Conservation (phyloP, 2,329 filamentous ascomycete genomes). For the Teratosphaeria epicoccoides region DNA sequence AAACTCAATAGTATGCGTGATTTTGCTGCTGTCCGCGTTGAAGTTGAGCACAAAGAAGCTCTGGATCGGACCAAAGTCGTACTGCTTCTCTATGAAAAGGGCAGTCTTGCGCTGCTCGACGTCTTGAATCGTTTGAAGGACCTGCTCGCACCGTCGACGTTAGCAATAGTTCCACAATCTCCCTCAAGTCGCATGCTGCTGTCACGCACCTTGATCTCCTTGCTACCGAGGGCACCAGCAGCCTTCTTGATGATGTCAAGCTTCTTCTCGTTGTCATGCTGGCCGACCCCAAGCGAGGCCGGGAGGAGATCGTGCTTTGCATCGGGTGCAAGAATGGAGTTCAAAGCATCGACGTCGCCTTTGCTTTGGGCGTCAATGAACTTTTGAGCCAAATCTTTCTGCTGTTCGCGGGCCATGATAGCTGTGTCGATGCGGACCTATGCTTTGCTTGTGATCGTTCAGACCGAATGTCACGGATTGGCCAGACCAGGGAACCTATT, state of each 20-base stretch:
- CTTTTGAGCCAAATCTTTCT: slow-evolving; percentile 5
- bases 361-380: slow-evolving; percentile 5
- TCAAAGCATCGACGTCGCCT: slow-evolving; percentile 3
- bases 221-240: slow-evolving; percentile 3
- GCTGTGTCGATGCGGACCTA: background rate
- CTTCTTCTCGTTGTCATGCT: slow-evolving; percentile 8
- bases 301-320: slow-evolving; percentile 9
- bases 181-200: background rate
- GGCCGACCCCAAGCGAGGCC: slow-evolving; percentile 5
- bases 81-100: slow-evolving; percentile 7
- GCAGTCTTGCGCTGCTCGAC: slow-evolving; percentile 7
- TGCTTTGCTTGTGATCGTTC: background rate
- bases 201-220: slow-evolving; percentile 4
- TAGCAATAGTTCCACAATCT: background rate
- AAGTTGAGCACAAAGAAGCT: slow-evolving; percentile 7
- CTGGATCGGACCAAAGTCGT: slow-evolving; percentile 8
- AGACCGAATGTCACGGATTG: background rate
- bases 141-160: slow-evolving; percentile 1
- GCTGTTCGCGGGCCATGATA: slow-evolving; percentile 7
- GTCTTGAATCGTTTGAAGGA: slow-evolving; percentile 8
- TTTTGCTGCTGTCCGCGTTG: slow-evolving; percentile 4
- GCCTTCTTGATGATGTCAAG: slow-evolving; percentile 6
- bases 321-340: slow-evolving; percentile 1
- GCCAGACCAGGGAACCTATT: background rate
- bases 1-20: slow-evolving; percentile 8